Percentiles rank a stretch among this genome's conserved stretches.
phyloP scores from a whole-genome alignment of 2,329 filamentous ascomycete species.

The Calonectria ilicicola region DNA sequence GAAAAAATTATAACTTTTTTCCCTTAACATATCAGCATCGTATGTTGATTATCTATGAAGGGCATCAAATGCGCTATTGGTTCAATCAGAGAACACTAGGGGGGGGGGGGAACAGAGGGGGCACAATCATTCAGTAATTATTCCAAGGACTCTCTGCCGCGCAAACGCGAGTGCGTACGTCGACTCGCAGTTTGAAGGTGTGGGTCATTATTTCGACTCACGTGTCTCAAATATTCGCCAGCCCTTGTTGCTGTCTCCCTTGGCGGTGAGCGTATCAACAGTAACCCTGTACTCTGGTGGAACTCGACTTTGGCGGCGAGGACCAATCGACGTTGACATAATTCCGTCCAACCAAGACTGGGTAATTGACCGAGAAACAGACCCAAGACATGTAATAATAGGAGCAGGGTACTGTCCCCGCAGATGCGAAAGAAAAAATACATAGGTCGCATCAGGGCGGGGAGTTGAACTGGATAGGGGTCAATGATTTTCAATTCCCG shows the following conservation, averaged over 20 bases:
- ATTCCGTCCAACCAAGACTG: background rate
- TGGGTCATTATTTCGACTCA: background rate
- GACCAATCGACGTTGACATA: constrained; percentile 1
- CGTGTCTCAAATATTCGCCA: background rate
- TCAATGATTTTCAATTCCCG: background rate
- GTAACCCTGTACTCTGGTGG: background rate
- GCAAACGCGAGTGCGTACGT: background rate
- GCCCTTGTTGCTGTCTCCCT: background rate
- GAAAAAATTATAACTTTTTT: too few relatives aligned
- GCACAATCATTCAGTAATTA: too few relatives aligned
- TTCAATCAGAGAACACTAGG: too few relatives aligned
- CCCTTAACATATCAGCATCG: too few relatives aligned
- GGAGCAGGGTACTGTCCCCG: background rate
- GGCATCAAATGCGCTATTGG: too few relatives aligned
- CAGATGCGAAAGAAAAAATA: background rate
- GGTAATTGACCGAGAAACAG: constrained; percentile 2
- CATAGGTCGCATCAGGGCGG: background rate
- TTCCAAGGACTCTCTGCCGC: too few relatives aligned
- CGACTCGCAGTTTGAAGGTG: background rate
- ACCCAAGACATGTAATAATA: background rate
- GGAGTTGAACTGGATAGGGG: background rate
- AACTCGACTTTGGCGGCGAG: background rate
- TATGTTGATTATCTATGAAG: too few relatives aligned
- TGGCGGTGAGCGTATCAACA: background rate
- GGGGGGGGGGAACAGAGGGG: too few relatives aligned